These are phyloP conservation scores for Paramecium octaurelia DNA, from an alignment of 73 alveolate species.

Conservation along the genomic window DNA sequence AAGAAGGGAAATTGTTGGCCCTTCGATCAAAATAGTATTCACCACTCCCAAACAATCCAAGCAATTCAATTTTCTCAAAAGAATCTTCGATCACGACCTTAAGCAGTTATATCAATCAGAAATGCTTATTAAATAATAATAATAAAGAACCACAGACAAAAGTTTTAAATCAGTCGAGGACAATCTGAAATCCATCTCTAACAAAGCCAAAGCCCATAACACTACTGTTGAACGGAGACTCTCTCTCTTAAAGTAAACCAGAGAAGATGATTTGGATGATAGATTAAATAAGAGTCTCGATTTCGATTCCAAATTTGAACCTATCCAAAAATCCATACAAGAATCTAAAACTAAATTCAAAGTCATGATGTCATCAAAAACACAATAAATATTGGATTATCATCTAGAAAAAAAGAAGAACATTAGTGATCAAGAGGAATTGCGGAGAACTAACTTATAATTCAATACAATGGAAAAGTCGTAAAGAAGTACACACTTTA, in stretches of 20 bases:
- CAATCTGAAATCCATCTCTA: not conserved
- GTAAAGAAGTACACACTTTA: not conserved
- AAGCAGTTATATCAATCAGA: conserved; percentile 7
- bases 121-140: not conserved
- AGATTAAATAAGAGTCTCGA: not conserved
- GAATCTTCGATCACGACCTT: not conserved
- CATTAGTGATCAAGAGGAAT: not conserved
- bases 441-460: not conserved
- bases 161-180: not conserved
- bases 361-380: not conserved
- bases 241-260: not conserved
- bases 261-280: conserved; percentile 5
- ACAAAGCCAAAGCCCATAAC: not conserved
- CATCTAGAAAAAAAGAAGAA: not conserved
- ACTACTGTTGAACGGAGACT: not conserved
- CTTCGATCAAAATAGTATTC: not conserved
- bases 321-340: not conserved
- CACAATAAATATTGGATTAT: not conserved
- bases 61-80: not conserved
- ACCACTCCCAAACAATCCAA: not conserved
- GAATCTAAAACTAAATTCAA: not conserved
- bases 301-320: conserved; percentile 1
- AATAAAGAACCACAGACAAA: not conserved
- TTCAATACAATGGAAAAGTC: not conserved
- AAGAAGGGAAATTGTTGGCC: not conserved